Conservation (phyloP, 768 basidiomycete genomes). For the Clathrus columnatus region DNA sequence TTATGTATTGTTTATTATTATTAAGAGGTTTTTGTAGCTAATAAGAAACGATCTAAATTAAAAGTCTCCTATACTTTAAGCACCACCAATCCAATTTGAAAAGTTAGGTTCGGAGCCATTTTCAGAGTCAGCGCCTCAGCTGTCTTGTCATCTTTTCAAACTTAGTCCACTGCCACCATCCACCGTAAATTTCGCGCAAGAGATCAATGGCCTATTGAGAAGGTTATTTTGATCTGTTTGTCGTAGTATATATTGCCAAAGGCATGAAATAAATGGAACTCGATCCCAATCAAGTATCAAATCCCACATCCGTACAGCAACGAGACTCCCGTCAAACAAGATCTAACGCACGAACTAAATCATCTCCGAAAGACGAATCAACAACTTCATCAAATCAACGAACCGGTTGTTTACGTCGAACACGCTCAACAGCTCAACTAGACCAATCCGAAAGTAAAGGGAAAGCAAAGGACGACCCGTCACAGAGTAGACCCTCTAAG, state of each 20-base stretch:
- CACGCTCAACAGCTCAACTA: conserved; percentile 9
- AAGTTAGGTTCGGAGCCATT: conserved; percentile 7
- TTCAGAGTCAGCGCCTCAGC: conserved; percentile 7
- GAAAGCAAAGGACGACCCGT: conserved; percentile 5
- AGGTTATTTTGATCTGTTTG: conserved; percentile 1
- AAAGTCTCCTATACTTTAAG: no score
- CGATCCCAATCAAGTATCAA: conserved; percentile 11
- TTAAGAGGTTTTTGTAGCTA: no score
- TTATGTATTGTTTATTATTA: no score
- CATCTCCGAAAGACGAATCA: not conserved
- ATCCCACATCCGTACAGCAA: not conserved
- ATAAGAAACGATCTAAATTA: no score
- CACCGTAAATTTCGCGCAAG: not conserved
- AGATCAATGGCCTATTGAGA: conserved; percentile 9
- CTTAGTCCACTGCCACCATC: conserved; percentile 7
- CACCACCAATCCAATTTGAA: no score
- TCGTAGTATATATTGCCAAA: conserved; percentile 5
- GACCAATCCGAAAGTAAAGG: conserved; percentile 7
- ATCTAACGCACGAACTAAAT: conserved; percentile 9
- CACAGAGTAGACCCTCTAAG: not conserved
- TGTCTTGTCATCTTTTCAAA: conserved; percentile 5
- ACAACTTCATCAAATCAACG: not conserved
- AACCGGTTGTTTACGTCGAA: not conserved
- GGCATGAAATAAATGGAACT: conserved; percentile 13
- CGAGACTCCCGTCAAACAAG: conserved; percentile 8